Evolutionary conservation across 768 basidiomycete genomes (phyloP).

Genomic region (Neoboletus magnificus): DNA sequence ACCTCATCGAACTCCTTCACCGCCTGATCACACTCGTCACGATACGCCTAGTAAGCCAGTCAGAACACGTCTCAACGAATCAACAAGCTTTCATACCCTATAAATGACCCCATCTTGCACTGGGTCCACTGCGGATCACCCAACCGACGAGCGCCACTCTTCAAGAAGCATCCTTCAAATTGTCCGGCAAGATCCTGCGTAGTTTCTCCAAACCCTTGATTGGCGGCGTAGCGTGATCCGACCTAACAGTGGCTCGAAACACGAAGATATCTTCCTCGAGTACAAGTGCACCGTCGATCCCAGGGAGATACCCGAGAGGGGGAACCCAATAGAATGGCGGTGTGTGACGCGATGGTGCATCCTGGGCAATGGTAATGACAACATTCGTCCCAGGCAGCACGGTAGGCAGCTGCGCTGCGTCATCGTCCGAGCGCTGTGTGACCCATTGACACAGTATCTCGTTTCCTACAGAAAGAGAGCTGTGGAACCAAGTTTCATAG

Average conservation of each 20-base stretch:
- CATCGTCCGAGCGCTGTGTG: too few relatives aligned
- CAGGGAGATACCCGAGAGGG: not conserved
- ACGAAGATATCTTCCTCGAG: not conserved
- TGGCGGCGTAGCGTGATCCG: not conserved
- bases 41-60: not conserved
- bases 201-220: not conserved
- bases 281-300: not conserved
- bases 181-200: not conserved
- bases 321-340: too few relatives aligned
- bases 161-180: not conserved
- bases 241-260: not conserved
- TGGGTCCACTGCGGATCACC: not conserved
- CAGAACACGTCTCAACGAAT: not conserved
- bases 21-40: not conserved
- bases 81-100: not conserved
- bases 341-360: too few relatives aligned
- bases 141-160: not conserved
- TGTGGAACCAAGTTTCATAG: not conserved
- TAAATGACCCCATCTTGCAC: not conserved
- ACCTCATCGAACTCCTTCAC: too few relatives aligned
- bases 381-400: not conserved
- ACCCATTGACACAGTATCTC: not conserved
- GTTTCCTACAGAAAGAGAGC: not conserved
- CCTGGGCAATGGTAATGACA: too few relatives aligned
- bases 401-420: not conserved